Evolutionary conservation across 2,329 filamentous ascomycete genomes (phyloP), one percentile per base, ranked within the genome.

Genomic region (Trichophyton benhamiae): DNA sequence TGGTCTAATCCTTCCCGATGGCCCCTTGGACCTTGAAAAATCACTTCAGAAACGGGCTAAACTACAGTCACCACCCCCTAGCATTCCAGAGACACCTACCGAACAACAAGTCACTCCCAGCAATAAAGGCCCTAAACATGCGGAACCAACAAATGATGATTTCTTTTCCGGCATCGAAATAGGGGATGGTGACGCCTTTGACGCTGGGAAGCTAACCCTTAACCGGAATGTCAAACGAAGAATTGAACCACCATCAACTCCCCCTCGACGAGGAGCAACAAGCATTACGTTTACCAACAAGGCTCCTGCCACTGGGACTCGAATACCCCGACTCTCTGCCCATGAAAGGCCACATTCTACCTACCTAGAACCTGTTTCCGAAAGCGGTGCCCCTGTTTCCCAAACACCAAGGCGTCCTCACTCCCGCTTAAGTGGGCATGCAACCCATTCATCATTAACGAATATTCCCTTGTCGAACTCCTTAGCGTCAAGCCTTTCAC

Each of bases 191-290:
- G 88, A 92, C 65, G 81, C 89, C 15, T 90, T 97, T 68, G 85
- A 90, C 69, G 83, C 87, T 1, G 84, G 82, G 62, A 96, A 92
- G 73, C 80, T 90, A 49, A 92, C 87, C 0, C 78, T 96, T 17
- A 94, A 97, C 72, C 90, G 89, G 65, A 96, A 99, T 71, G 83
- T 99, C 66, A 91, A 92, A 72, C 82, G 95, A 68, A 96, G 95
- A 74, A 83, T 86, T 65, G 78, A 83, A 64, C 80, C 84, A 60
- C 81, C 85, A 20, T 77, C 82, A 13, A 91, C 89, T 66, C 87
- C 90, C 55, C 81, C 82, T 22, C 83, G 88, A 64, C 77, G 82
- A 60, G 84, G 89, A 17, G 86, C 89, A 9, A 87, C 94, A 30
- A 92, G 91, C 11, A 79, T 97, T 64, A 96, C 91, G 5, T 97